Evolutionary conservation across 1,139 yeast species (phyloP).

Genomic region (Candida frijolesensis): DNA sequence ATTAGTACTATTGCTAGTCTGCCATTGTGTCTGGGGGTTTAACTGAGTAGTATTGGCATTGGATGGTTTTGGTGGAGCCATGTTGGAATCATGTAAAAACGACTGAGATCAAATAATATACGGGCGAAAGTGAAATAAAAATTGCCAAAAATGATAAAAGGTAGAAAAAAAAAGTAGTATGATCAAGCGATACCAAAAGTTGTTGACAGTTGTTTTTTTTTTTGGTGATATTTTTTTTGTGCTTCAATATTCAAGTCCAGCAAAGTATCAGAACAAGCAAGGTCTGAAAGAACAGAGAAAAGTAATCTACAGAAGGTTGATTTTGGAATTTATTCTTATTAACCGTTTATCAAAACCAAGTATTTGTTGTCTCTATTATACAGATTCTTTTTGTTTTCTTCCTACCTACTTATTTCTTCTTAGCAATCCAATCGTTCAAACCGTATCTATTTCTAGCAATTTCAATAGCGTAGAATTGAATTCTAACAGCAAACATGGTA

Average conservation of each 20-base stretch:
- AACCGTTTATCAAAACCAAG: no score
- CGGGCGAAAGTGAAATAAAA: neutral
- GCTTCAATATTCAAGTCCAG: neutral
- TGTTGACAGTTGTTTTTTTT: constrained; percentile 3
- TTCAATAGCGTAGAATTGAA: constrained; percentile 94
- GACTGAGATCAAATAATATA: neutral
- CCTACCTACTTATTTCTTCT: constrained; percentile 9
- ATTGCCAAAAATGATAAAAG: neutral
- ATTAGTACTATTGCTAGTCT: constrained; percentile 13
- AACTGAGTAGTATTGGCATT: neutral
- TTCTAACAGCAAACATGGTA: constrained; percentile 87
- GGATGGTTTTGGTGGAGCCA: constrained; percentile 13
- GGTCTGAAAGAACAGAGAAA: no score
- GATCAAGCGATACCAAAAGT: neutral
- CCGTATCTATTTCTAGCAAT: constrained; percentile 91
- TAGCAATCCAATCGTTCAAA: constrained; percentile 82
- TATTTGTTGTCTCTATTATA: neutral
- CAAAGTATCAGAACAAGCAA: no score
- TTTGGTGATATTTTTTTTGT: neutral
- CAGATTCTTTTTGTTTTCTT: neutral
- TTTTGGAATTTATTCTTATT: no score
- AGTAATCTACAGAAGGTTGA: no score
- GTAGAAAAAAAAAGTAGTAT: neutral
- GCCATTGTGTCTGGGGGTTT: constrained; percentile 17
- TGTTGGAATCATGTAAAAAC: neutral